phyloP scores from a whole-genome alignment of 768 basidiomycete species.

The Amanita subjunquillea region DNA sequence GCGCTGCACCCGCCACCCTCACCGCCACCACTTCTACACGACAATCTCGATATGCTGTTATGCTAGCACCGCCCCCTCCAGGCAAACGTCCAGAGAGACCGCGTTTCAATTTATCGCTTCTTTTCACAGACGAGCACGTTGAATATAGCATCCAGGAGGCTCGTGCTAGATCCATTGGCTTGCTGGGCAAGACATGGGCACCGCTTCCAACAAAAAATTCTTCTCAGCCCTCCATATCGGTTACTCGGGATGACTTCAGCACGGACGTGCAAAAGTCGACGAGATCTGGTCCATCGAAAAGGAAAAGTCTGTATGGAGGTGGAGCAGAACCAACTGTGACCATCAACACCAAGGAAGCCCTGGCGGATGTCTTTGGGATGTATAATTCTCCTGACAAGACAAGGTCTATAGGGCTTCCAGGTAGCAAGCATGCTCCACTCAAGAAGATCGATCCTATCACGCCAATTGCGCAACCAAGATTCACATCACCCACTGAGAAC shows the following conservation, averaged over 20 bases:
- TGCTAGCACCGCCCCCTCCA: slow-evolving; percentile 60
- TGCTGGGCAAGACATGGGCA: slow-evolving; percentile 76
- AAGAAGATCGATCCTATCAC: slow-evolving; percentile 55
- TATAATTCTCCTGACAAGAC: slow-evolving; percentile 88
- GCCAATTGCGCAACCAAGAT: slow-evolving; percentile 25
- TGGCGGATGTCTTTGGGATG: slow-evolving; percentile 92
- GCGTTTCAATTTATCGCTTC: slow-evolving; percentile 54
- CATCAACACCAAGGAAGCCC: slow-evolving; percentile 92
- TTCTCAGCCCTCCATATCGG: slow-evolving; percentile 22
- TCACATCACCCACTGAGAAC: slow-evolving; percentile 12
- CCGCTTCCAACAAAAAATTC: slow-evolving; percentile 45
- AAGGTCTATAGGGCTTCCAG: slow-evolving; percentile 38
- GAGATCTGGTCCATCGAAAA: slow-evolving; percentile 19
- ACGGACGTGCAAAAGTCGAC: slow-evolving; percentile 30
- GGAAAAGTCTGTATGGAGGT: slow-evolving; percentile 33
- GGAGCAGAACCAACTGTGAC: slow-evolving; percentile 79
- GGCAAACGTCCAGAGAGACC: slow-evolving; percentile 67
- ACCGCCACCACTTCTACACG: slow-evolving; percentile 26
- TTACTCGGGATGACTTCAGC: slow-evolving; percentile 5
- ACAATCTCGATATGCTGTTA: slow-evolving; percentile 53
- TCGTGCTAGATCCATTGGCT: slow-evolving; percentile 70
- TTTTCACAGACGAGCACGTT: slow-evolving; percentile 65
- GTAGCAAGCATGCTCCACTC: slow-evolving; percentile 67
- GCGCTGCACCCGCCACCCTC: slow-evolving; percentile 17
- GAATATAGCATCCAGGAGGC: slow-evolving; percentile 86